Percentiles rank a stretch among this genome's conserved stretches.
These are phyloP conservation scores for Trichoderma cornu-damae DNA, from an alignment of 2,329 filamentous ascomycete genomes.

Conservation along the genomic window DNA sequence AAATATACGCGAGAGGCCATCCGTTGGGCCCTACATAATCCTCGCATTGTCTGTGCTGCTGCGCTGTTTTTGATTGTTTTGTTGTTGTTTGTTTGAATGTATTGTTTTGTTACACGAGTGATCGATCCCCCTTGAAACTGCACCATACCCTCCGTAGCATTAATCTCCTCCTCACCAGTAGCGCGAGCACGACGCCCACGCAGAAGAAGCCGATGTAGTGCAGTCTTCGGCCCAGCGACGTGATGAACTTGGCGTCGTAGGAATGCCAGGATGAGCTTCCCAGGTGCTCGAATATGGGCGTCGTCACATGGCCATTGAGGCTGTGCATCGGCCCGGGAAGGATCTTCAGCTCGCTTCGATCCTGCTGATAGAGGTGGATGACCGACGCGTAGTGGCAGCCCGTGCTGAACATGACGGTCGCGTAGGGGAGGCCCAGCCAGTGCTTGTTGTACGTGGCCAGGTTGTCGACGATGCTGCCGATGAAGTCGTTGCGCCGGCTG, in stretches of 20 bases:
- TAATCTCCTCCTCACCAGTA: conserved; percentile 21
- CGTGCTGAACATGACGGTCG: conserved; percentile 41
- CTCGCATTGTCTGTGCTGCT: not conserved
- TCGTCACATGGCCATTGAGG: conserved; percentile 37
- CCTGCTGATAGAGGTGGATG: conserved; percentile 34
- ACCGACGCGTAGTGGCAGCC: conserved; percentile 40
- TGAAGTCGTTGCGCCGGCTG: conserved; percentile 31
- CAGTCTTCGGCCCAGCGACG: conserved; percentile 19
- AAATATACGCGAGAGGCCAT: not conserved
- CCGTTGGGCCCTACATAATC: not conserved
- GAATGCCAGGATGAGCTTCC: conserved; percentile 41
- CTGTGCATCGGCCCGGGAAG: conserved; percentile 36
- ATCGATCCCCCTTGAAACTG: conserved; percentile 6
- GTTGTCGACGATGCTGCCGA: conserved; percentile 32
- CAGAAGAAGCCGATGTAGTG: conserved; percentile 23
- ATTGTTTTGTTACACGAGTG: conserved; percentile 2
- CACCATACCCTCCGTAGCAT: conserved; percentile 21
- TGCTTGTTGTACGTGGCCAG: conserved; percentile 33
- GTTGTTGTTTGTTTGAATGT: too few species aligned
- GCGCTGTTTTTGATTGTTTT: not conserved
- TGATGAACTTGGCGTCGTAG: conserved; percentile 31
- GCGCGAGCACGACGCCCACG: conserved; percentile 22
- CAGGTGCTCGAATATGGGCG: conserved; percentile 38
- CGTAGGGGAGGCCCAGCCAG: conserved; percentile 38
- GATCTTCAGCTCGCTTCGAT: conserved; percentile 33